Percentiles rank a stretch among this genome's conserved stretches.
phyloP scores from a whole-genome alignment of 2,329 filamentous ascomycete species.

The Ophiostoma tasmaniense region DNA sequence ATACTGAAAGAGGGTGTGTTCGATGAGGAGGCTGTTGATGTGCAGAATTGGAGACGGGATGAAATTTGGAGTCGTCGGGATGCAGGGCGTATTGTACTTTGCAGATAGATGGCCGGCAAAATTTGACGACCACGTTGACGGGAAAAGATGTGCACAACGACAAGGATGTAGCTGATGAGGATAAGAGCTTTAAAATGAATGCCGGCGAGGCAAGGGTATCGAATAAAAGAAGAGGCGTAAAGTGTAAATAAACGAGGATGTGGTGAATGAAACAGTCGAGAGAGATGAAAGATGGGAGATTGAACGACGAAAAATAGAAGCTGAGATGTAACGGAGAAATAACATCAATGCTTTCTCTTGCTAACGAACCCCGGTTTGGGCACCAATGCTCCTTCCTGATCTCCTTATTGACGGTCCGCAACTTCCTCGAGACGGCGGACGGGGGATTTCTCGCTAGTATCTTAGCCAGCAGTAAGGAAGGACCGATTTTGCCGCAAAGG shows the following conservation, averaged over 20 bases:
- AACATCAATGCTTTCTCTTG: background rate
- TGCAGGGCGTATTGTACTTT: background rate
- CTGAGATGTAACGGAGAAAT: background rate
- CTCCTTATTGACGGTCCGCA: background rate
- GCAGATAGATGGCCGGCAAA: background rate
- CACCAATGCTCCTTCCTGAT: slow-evolving; percentile 4
- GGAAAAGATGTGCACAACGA: background rate
- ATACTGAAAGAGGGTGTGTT: background rate
- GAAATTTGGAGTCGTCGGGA: background rate
- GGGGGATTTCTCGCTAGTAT: slow-evolving; percentile 2
- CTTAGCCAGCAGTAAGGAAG: background rate
- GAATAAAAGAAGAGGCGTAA: background rate
- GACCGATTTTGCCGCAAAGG: slow-evolving; percentile 2
- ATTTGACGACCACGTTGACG: background rate
- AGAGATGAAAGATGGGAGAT: background rate
- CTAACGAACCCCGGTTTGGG: background rate
- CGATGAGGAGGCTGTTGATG: background rate
- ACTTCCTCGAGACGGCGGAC: background rate
- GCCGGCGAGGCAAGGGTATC: background rate
- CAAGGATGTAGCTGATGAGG: background rate
- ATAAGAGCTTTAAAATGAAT: background rate
- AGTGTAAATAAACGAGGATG: background rate
- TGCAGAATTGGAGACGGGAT: slow-evolving; percentile 4
- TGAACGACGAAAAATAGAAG: background rate
- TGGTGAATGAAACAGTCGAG: background rate